Percentiles rank a stretch among this genome's conserved stretches.
Evolutionary conservation across 1,284 basidiomycete genomes (phyloP).

Genomic region (Stereum hirsutum): DNA sequence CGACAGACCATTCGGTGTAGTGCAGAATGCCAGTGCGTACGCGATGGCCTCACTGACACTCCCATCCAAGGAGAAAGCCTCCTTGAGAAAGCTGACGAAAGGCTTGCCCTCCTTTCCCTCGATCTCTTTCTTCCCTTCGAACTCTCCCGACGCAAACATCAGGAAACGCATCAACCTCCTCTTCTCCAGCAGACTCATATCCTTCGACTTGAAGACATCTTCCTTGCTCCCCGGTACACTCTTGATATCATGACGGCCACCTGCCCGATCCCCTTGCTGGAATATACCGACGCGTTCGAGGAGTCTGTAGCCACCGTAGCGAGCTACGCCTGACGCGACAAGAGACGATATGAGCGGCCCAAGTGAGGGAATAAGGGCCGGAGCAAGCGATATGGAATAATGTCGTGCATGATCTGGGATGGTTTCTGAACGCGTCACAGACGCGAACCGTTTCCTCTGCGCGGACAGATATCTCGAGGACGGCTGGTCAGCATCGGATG

Average conservation of each 20-base stretch:
- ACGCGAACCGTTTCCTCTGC: constrained; percentile 25
- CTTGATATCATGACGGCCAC: constrained; percentile 42
- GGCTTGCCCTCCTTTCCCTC: constrained; percentile 45
- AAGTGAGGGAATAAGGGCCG: constrained; percentile 73
- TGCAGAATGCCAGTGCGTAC: constrained; percentile 69
- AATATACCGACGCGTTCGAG: constrained; percentile 72
- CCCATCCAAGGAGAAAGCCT: constrained; percentile 53
- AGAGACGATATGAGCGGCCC: constrained; percentile 79
- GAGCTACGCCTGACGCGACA: constrained; percentile 78
- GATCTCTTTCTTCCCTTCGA: constrained; percentile 56
- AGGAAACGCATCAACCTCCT: constrained; percentile 90
- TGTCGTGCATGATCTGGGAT: constrained; percentile 54
- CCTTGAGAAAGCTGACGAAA: constrained; percentile 53
- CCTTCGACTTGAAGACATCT: constrained; percentile 85
- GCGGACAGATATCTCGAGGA: constrained; percentile 15
- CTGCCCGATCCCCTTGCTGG: constrained; percentile 25
- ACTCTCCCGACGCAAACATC: constrained; percentile 69
- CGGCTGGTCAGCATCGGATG: constrained; percentile 9
- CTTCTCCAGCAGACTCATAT: constrained; percentile 78
- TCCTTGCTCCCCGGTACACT: constrained; percentile 88
- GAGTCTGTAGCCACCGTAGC: constrained; percentile 85
- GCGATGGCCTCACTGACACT: constrained; percentile 51
- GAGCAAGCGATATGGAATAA: constrained; percentile 82
- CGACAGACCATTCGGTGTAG: constrained; percentile 37
- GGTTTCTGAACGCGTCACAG: constrained; percentile 31